These are phyloP conservation scores for Lichtheimia hyalospora DNA, from an alignment of 371 early-diverging fungal species.

Conservation along the genomic window DNA sequence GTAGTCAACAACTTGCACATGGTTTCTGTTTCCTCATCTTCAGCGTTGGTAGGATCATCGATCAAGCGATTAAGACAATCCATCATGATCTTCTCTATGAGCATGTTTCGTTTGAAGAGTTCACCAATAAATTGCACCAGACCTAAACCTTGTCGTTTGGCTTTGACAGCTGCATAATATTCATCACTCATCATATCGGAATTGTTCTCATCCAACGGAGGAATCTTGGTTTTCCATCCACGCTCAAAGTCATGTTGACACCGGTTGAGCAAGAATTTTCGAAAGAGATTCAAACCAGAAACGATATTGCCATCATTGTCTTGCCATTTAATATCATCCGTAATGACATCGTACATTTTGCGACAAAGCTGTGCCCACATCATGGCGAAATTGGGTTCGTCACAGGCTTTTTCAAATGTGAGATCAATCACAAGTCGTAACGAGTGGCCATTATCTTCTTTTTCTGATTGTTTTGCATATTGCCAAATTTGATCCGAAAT, in stretches of 20 bases:
- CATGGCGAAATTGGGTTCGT: slow-evolving; percentile 85
- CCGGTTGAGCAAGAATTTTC: slow-evolving; percentile 84
- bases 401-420: slow-evolving; percentile 93
- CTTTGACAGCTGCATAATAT: slow-evolving; percentile 84
- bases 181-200: slow-evolving; percentile 66
- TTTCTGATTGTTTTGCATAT: slow-evolving; percentile 66
- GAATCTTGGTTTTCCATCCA: slow-evolving; percentile 71
- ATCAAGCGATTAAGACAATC: slow-evolving; percentile 78
- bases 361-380: slow-evolving; percentile 91
- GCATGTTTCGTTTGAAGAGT: slow-evolving; percentile 84
- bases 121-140: slow-evolving; percentile 94
- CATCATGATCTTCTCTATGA: slow-evolving; percentile 90
- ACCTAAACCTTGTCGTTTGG: slow-evolving; percentile 93
- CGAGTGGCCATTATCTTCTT: slow-evolving; percentile 67
- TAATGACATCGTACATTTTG: slow-evolving; percentile 62
- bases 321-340: slow-evolving; percentile 50
- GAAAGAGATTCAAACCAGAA: slow-evolving; percentile 77
- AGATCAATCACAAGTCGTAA: slow-evolving; percentile 78
- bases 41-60: slow-evolving; percentile 69
- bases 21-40: slow-evolving; percentile 93
- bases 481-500: slow-evolving; percentile 83
- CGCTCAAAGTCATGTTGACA: slow-evolving; percentile 91
- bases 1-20: slow-evolving; percentile 89
- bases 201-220: slow-evolving; percentile 35
- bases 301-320: slow-evolving; percentile 54